phyloP scores from a whole-genome alignment of 768 basidiomycete species.

The Xerocomus brunneocitrinus region DNA sequence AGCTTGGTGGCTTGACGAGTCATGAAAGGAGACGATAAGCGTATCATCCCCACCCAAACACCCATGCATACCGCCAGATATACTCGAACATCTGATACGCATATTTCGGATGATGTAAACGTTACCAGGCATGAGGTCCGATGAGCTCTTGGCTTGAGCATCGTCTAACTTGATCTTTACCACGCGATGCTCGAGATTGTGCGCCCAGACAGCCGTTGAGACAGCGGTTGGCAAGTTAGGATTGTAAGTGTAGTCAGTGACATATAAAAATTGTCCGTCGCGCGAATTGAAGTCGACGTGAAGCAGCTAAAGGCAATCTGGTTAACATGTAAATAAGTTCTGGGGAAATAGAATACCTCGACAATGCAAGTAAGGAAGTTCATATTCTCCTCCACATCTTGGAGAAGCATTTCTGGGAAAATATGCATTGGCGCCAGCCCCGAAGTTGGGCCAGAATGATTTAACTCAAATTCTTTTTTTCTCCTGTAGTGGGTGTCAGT shows the following conservation, averaged over 20 bases:
- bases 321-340: not conserved
- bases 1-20: slow-evolving; percentile 12
- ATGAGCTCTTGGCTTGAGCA: slow-evolving; percentile 39
- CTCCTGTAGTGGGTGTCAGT: slow-evolving; percentile 36
- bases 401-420: slow-evolving; percentile 45
- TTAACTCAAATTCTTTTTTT: slow-evolving; percentile 38
- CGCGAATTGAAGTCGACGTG: slow-evolving; percentile 33
- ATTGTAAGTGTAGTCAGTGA: slow-evolving; percentile 64
- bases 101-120: slow-evolving; percentile 50
- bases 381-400: slow-evolving; percentile 39
- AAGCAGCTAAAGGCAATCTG: slow-evolving; percentile 39
- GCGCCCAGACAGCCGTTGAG: slow-evolving; percentile 34
- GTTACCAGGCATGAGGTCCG: slow-evolving; percentile 36
- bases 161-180: slow-evolving; percentile 51
- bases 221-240: slow-evolving; percentile 34
- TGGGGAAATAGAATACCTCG: slow-evolving; percentile 39
- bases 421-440: slow-evolving; percentile 22
- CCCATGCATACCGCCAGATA: slow-evolving; percentile 17
- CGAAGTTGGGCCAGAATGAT: slow-evolving; percentile 16
- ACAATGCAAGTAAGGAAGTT: slow-evolving; percentile 52
- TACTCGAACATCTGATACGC: slow-evolving; percentile 34
- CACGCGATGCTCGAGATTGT: slow-evolving; percentile 46
- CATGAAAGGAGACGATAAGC: slow-evolving; percentile 18
- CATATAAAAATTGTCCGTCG: slow-evolving; percentile 42
- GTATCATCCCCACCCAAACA: slow-evolving; percentile 27